These are phyloP conservation scores for Lodderomyces parapsilosis DNA, from an alignment of 1,139 yeast species.

Conservation along the genomic window DNA sequence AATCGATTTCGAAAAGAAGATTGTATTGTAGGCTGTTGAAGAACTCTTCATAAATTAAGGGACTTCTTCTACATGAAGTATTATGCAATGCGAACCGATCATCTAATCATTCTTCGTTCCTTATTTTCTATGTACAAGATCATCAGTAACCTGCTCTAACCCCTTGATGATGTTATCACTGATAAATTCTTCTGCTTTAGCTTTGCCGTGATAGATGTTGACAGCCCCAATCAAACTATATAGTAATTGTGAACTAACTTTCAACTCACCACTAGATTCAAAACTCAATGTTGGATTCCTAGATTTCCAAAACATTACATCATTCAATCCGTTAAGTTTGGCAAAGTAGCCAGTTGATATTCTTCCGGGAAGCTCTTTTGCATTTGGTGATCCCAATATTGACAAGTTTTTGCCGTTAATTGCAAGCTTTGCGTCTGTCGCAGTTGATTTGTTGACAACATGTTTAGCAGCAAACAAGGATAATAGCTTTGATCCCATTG, in stretches of 20 bases:
- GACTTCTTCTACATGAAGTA: too few species aligned
- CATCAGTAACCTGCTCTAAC: constrained; percentile 3
- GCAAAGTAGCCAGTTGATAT: constrained; percentile 54
- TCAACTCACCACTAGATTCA: constrained; percentile 51
- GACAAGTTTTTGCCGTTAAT: constrained; percentile 57
- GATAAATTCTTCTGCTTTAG: constrained; percentile 55
- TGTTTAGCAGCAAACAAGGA: constrained; percentile 57
- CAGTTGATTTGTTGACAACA: constrained; percentile 37
- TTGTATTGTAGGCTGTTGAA: too few species aligned
- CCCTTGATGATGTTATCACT: constrained; percentile 30
- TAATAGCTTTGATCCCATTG: constrained; percentile 74
- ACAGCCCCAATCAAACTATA: constrained; percentile 83
- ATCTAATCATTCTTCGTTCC: not conserved
- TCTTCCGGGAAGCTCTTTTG: constrained; percentile 52
- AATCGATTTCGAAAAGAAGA: not conserved
- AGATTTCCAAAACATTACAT: constrained; percentile 72
- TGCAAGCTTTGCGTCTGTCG: not conserved
- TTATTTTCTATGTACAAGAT: constrained; percentile 5
- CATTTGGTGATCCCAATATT: constrained; percentile 54
- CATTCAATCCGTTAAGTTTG: constrained; percentile 44
- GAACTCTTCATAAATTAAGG: too few species aligned
- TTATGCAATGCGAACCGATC: too few species aligned
- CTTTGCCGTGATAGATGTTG: constrained; percentile 64
- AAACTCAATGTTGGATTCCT: constrained; percentile 55
- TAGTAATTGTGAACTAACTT: constrained; percentile 65